Percentiles rank a stretch among this genome's conserved stretches.
These are phyloP conservation scores for Termitomyces sp. DNA, from an alignment of 768 basidiomycete genomes.

Conservation along the genomic window DNA sequence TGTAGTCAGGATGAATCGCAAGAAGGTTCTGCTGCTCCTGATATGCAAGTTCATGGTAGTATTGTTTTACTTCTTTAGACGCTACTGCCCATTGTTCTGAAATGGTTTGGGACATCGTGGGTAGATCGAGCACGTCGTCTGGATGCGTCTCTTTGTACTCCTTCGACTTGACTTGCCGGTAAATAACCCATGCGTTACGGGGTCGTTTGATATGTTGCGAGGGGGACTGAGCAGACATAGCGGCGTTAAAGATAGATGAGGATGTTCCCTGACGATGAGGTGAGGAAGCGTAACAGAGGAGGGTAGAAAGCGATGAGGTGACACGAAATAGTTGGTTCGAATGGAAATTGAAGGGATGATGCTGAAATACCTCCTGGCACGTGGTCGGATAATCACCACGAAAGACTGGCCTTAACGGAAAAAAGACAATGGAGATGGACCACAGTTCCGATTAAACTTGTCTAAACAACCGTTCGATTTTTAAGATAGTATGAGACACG, in stretches of 20 bases:
- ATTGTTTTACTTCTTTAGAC: neutral
- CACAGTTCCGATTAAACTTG: neutral
- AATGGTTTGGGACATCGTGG: neutral
- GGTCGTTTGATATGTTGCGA: neutral
- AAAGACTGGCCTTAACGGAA: neutral
- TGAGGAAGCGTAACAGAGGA: neutral
- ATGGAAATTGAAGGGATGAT: neutral
- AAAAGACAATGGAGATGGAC: neutral
- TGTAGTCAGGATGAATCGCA: neutral
- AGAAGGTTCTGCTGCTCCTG: neutral
- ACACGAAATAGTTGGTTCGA: neutral
- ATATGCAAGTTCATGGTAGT: neutral
- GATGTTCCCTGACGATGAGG: neutral
- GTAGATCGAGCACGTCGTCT: neutral
- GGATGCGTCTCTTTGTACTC: neutral
- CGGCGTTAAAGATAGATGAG: neutral
- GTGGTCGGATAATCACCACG: neutral
- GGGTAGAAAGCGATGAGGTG: neutral
- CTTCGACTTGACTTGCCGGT: neutral
- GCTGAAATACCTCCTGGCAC: neutral
- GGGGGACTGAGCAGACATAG: neutral
- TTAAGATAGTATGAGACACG: neutral
- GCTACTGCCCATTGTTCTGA: neutral
- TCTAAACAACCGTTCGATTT: neutral
- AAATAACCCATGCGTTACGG: neutral